Evolutionary conservation across 78 protist genomes (phyloP).

Genomic region (Ministeria vibrans): DNA sequence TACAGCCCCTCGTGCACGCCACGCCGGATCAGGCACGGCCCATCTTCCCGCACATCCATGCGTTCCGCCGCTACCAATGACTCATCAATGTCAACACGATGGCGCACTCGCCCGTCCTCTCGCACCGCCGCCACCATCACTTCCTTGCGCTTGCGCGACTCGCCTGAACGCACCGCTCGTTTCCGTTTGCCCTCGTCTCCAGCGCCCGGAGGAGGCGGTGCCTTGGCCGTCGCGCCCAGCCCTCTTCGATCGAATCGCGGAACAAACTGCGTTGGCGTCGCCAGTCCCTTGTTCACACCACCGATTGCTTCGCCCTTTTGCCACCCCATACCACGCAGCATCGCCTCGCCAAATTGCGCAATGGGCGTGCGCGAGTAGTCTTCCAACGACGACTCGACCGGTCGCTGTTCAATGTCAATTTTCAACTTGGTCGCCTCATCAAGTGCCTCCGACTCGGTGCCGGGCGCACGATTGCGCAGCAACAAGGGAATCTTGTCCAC

Average conservation of each 20-base stretch:
- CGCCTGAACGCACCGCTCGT: no score
- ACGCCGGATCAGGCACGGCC: constrained; percentile 1
- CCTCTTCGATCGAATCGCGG: constrained; percentile 39
- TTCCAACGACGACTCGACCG: constrained; percentile 27
- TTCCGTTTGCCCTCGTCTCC: no score
- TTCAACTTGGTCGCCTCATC: constrained; percentile 51
- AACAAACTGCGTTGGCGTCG: constrained; percentile 43
- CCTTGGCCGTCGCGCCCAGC: constrained; percentile 51
- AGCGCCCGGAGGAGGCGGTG: no score
- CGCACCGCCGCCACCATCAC: neutral
- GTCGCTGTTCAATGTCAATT: constrained; percentile 36
- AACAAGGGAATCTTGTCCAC: neutral
- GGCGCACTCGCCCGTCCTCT: constrained; percentile 31
- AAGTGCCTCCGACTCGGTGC: constrained; percentile 14
- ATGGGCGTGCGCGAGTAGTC: constrained; percentile 52
- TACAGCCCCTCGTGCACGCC: constrained; percentile 37
- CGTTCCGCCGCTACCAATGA: no score
- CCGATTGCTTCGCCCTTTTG: constrained; percentile 55
- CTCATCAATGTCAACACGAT: constrained; percentile 12
- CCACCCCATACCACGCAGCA: constrained; percentile 69
- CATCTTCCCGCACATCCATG: no score
- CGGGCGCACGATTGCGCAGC: constrained; percentile 19
- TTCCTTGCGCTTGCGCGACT: constrained; percentile 14
- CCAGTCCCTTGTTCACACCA: constrained; percentile 21
- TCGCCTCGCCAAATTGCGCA: constrained; percentile 46